These are phyloP conservation scores for Enterocytospora artemiae DNA, from an alignment of 371 early-diverging fungal species.

Conservation along the genomic window DNA sequence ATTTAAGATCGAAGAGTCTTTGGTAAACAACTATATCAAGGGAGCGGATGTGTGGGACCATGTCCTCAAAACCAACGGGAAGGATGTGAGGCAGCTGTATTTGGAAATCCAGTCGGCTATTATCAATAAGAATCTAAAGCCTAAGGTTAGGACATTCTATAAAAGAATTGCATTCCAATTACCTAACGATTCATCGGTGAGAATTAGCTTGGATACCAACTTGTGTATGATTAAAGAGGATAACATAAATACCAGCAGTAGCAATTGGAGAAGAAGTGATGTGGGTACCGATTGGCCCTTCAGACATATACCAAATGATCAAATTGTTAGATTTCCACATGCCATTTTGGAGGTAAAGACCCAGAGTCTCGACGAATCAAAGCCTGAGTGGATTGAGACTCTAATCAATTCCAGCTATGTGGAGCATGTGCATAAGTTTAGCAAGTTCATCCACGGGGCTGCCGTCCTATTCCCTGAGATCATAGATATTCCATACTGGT, in stretches of 20 bases:
- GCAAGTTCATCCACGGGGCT: slow-evolving; percentile 90
- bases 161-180: slow-evolving; percentile 96
- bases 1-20: slow-evolving; percentile 81
- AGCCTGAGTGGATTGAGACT: slow-evolving; percentile 83
- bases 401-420: slow-evolving; percentile 75
- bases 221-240: slow-evolving; percentile 81
- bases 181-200: slow-evolving; percentile 88
- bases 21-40: slow-evolving; percentile 69
- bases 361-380: slow-evolving; percentile 69
- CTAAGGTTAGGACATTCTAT: slow-evolving; percentile 83
- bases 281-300: slow-evolving; percentile 79
- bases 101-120: slow-evolving; percentile 70
- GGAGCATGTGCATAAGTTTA: slow-evolving; percentile 89
- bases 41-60: slow-evolving; percentile 71
- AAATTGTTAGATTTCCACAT: slow-evolving; percentile 81
- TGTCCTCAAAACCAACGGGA: slow-evolving; percentile 64
- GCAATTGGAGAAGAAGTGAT: slow-evolving; percentile 77
- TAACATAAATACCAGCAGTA: slow-evolving; percentile 11
- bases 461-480: slow-evolving; percentile 79
- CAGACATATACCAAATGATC: slow-evolving; percentile 65
- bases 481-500: slow-evolving; percentile 85
- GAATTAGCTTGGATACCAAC: slow-evolving; percentile 92
- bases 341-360: slow-evolving; percentile 94
- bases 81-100: slow-evolving; percentile 65
- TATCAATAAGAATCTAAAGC: slow-evolving; percentile 65